These are phyloP conservation scores for Hyphopichia fennica DNA, from an alignment of 1,139 yeast genomes.

Conservation along the genomic window DNA sequence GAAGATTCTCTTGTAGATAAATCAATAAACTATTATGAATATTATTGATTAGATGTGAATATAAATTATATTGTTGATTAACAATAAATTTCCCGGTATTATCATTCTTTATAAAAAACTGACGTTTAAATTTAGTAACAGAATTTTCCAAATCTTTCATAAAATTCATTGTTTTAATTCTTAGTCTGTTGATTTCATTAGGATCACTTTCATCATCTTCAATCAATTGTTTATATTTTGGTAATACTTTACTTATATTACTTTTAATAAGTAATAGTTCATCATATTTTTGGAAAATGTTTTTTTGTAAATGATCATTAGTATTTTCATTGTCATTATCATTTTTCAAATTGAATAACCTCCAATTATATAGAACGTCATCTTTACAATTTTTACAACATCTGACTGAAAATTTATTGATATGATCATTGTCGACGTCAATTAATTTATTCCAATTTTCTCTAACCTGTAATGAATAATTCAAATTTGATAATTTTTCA, in stretches of 20 bases:
- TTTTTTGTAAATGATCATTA: constrained; percentile 5
- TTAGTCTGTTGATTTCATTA: constrained; percentile 18
- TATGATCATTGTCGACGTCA: constrained; percentile 10
- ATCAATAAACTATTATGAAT: constrained; percentile 34
- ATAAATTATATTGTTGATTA: constrained; percentile 12
- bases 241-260: constrained; percentile 32
- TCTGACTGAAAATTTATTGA: constrained; percentile 27
- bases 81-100: constrained; percentile 14
- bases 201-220: constrained; percentile 10
- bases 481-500: constrained; percentile 37
- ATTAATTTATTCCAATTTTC: constrained; percentile 16
- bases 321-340: not conserved
- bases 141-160: constrained; percentile 37
- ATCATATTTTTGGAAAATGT: constrained; percentile 30
- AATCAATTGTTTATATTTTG: constrained; percentile 20
- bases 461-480: constrained; percentile 33
- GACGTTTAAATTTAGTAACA: constrained; percentile 23
- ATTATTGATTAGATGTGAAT: constrained; percentile 26
- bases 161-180: constrained; percentile 27
- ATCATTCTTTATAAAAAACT: constrained; percentile 19
- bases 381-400: constrained; percentile 72
- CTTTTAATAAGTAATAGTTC: constrained; percentile 33
- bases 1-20: constrained; percentile 35
- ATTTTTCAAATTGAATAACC: constrained; percentile 39
- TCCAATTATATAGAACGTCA: constrained; percentile 56